phyloP scores from a whole-genome alignment of 352 stramenopile genomes.

The Phytophthora agathidicida region DNA sequence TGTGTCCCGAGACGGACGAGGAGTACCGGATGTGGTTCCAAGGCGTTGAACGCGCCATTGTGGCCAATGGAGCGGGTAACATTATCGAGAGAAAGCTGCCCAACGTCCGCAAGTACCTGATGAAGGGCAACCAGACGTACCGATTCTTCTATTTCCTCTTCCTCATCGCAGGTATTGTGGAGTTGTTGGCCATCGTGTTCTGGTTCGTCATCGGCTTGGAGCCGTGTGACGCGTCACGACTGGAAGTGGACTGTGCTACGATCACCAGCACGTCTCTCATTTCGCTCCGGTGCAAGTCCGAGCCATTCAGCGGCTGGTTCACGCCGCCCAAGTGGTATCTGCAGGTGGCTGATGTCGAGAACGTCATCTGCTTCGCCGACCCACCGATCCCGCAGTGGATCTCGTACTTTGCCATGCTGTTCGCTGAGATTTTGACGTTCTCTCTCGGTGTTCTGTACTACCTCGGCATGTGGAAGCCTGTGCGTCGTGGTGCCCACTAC shows the following conservation, averaged over 20 bases:
- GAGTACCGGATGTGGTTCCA: slow-evolving; percentile 91
- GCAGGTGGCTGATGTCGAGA: slow-evolving; percentile 63
- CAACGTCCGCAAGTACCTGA: slow-evolving; percentile 89
- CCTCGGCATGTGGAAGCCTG: slow-evolving; percentile 89
- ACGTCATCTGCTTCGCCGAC: slow-evolving; percentile 79
- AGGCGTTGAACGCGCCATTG: slow-evolving; percentile 78
- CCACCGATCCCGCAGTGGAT: slow-evolving; percentile 82
- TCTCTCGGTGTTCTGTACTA: slow-evolving; percentile 83
- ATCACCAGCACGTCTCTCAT: slow-evolving; percentile 69
- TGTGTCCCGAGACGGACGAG: slow-evolving; percentile 85
- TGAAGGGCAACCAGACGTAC: slow-evolving; percentile 88
- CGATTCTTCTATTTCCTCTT: slow-evolving; percentile 84
- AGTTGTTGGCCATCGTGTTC: slow-evolving; percentile 77
- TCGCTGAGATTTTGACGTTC: slow-evolving; percentile 76
- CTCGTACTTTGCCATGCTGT: slow-evolving; percentile 80
- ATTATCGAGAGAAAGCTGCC: slow-evolving; percentile 88
- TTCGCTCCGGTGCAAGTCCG: slow-evolving; percentile 42
- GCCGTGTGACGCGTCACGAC: slow-evolving; percentile 67
- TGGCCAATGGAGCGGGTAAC: slow-evolving; percentile 77
- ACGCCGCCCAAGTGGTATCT: slow-evolving; percentile 77
- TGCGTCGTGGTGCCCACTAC: slow-evolving; percentile 87
- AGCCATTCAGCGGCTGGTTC: slow-evolving; percentile 76
- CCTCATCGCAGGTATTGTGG: slow-evolving; percentile 69
- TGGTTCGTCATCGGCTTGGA: slow-evolving; percentile 84
- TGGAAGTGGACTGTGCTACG: slow-evolving; percentile 59